Evolutionary conservation across 2,329 filamentous ascomycete genomes (phyloP), one percentile per base, ranked within the genome.

Genomic region (Thelonectria discophora): DNA sequence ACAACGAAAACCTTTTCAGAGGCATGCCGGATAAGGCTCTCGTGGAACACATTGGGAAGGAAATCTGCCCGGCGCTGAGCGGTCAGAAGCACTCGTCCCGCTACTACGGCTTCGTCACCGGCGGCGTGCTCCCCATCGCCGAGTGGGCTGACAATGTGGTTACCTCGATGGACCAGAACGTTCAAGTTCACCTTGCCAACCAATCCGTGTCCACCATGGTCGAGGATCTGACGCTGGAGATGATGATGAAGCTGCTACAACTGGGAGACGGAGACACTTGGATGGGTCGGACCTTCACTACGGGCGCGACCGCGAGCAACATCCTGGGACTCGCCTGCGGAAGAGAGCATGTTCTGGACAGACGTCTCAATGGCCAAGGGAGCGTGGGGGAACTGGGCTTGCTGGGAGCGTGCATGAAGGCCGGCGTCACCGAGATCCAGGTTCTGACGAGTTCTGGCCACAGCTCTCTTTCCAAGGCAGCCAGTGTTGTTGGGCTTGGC

Each of bases 71-170:
- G 2, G 90, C 84, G 1, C 83, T 95, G 61, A 93, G 89, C 69
- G 84, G 82, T 15, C 85, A 87, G 70, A 88, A 87, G 66, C 82
- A 85, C 43, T 87, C 85, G 45, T 77, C 87, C 11, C 86, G 88
- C 56, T 97, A 96, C 81, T 96, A 92, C 75, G 94, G 93, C 61
- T 97, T 97, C 74, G 90, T 97, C 6, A 97, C 90, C 0, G 94
- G 94, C 46, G 91, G 92, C 13, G 82, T 84, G 8, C 91, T 94
- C 0, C 92, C 93, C 6, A 87, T 93, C 21, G 93, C 93, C 32
- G 84, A 90, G 68, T 86, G 92, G 55, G 94, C 93, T 1, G 94
- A 97, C 75, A 90, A 93, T 65, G 78, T 97, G n/a, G 93, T 94
- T 63, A 89, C 89, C 5, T 84, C 86, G 9, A 85, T 90, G 63